Base-by-base conservation (phyloP, 2,329 filamentous ascomycete genomes). In the Aspergillus sp. region DNA sequence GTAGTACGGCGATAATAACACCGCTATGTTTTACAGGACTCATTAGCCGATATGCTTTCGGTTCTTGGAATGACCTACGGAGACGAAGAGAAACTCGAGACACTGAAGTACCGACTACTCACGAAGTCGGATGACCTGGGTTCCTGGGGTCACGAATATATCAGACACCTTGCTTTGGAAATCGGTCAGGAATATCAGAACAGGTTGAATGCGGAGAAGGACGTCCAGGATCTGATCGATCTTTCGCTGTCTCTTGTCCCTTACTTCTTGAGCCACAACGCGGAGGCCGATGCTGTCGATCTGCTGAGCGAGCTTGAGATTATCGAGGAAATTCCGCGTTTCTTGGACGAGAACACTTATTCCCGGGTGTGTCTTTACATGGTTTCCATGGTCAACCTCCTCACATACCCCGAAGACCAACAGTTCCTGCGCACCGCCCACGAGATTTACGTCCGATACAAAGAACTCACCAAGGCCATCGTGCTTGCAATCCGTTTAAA, bases 41-140 rank as follows among this genome's bases (percentile, higher is more conserved):
- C 91, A 3, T 79, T 99, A 59, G 95, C 94, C 43, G 95, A 99
- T 75, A 94, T 96, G 63, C 80, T 99, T 47, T 99, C 94, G 13
- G 94, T 99, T 45, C 88, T 99, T 62, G 94, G 93, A 56, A 99
- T 99, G 94, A 99, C 94, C 50, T 96, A 93, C 71, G 96, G 93
- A 45, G 93, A 97, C 68, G 94, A 97, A 74, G 90, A 96, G 66
- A 86, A 90, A 72, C 85, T 95, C 74, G 94, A 99, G 73, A 96
- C 94, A 46, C 83, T 99, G 65, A 97, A 96, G 76, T 99, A 94
- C 78, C 86, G 94, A 60, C 82, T 99, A 47, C 82, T 96, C 55
- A 88, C 93, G 33, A 91, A 92, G 26, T 89, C 91, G 36, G 86
- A 91, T 71, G 94, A 99, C 73, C 90, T 99, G 66, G 89, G 87